Base-by-base conservation (phyloP, 306 rosid genomes). In the Gleditsia sinensis region DNA sequence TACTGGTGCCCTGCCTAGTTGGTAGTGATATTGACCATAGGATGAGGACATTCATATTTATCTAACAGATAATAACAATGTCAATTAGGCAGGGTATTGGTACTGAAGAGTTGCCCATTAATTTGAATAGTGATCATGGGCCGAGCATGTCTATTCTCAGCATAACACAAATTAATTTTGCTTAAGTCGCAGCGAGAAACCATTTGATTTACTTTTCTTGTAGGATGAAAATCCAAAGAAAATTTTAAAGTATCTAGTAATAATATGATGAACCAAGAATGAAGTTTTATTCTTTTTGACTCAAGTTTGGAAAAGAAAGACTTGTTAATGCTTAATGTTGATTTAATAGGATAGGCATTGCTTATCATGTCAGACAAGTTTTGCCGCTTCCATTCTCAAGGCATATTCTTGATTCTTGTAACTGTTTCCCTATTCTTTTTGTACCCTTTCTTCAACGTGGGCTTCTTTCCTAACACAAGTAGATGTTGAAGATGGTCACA, bases 401-500 rank as follows among this genome's bases (percentile, higher is more conserved):
- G 23, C 54, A 70, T 42, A n/a, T n/a, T 67, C 17, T 42, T 60
- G 59, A 62, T 72, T n/a, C 28, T 76, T 58, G 36, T 76, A 34
- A 53, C 30, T 49, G 23, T 67, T 20, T 64, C 27, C 11, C 58
- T 42, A 36, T 19, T n/a, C n/a, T n/a, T n/a, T n/a, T n/a, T n/a
- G n/a, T n/a, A n/a, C n/a, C 40, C 20, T 67, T 81, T 63, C 17
- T 77, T 73, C 64, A 54, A 84, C 60, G 54, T 42, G 45, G 33
- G 67, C 75, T 83, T 85, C 80, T 64, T 74, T 75, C 86, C 78
- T 92, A 86, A 92, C 86, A 58, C 49, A 51, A 76, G 65, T 80
- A 95, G 99, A 95, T 78, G 99, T 95, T 79, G 99, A 95, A 82
- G 99, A 95, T 81, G 99, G 99, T 74, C 98, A 95, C 80, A 95